Evolutionary conservation across 2,329 filamentous ascomycete species (phyloP).

Genomic region (Penicillium aurantiogriseum): DNA sequence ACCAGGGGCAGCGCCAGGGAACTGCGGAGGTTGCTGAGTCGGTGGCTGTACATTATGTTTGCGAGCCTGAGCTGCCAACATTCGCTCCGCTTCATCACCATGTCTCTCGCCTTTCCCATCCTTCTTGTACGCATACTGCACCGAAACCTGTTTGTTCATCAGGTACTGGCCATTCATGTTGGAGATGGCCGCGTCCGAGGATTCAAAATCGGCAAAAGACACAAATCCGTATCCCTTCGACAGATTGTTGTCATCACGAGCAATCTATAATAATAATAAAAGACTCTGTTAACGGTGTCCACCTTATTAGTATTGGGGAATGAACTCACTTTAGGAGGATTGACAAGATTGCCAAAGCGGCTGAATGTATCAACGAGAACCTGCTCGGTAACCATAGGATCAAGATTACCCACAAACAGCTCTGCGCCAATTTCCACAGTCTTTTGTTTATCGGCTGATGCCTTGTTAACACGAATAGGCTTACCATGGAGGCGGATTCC

Average conservation of each 20-base stretch:
- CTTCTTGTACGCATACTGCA: constrained; percentile 99
- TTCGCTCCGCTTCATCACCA: constrained; percentile 88
- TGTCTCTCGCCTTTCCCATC: constrained; percentile 96
- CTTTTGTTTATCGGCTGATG: constrained; percentile 89
- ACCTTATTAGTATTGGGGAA: background rate
- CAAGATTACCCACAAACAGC: constrained; percentile 93
- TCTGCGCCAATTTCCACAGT: constrained; percentile 91
- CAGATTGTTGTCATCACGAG: constrained; percentile 81
- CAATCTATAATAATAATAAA: constrained; percentile 50
- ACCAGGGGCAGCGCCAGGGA: constrained; percentile 52
- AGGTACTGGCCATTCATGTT: constrained; percentile 97
- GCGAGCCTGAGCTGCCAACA: constrained; percentile 86
- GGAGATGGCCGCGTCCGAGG: constrained; percentile 83
- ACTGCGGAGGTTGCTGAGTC: constrained; percentile 68
- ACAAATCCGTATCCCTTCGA: constrained; percentile 97
- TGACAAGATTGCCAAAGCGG: constrained; percentile 82
- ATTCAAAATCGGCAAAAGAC: constrained; percentile 88
- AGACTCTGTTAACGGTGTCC: constrained; percentile 7
- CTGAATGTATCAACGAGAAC: constrained; percentile 93
- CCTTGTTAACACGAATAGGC: constrained; percentile 94
- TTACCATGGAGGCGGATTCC: constrained; percentile 90
- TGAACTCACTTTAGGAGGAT: constrained; percentile 71
- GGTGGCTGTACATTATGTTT: constrained; percentile 89
- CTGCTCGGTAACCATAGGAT: constrained; percentile 92
- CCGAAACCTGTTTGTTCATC: constrained; percentile 92